A percentile compares a stretch with the other conserved stretches of the same genome.
These are phyloP conservation scores for Helianthus tuberosus DNA, from an alignment of 129 eudicot genomes.

Conservation along the genomic window DNA sequence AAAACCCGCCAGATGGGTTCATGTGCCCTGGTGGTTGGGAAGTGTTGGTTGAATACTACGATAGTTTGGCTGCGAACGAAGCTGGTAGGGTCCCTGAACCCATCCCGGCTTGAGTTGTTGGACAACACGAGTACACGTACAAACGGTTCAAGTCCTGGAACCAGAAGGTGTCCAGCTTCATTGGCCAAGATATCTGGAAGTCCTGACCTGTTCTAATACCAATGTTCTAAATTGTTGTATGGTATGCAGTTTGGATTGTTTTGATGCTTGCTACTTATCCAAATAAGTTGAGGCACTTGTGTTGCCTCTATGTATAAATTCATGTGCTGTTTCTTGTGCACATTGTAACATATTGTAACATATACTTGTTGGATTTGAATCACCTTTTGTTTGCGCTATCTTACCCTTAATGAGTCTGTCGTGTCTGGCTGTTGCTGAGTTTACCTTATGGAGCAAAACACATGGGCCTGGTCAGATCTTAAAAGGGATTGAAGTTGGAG, in stretches of 20 bases:
- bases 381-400: not conserved
- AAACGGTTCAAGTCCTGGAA: slow-evolving; percentile 14
- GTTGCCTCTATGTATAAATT: slow-evolving; percentile 34
- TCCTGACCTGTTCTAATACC: slow-evolving; percentile 5
- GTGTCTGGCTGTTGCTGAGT: not conserved
- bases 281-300: slow-evolving; percentile 26
- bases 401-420: not conserved
- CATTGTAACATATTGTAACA: slow-evolving; percentile 44
- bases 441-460: too few relatives aligned
- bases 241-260: slow-evolving; percentile 38
- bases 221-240: slow-evolving; percentile 21
- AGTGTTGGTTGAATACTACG: slow-evolving; percentile 89
- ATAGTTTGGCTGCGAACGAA: slow-evolving; percentile 59
- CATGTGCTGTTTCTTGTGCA: slow-evolving; percentile 28
- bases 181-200: slow-evolving; percentile 17
- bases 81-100: slow-evolving; percentile 70
- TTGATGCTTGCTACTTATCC: slow-evolving; percentile 23
- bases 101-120: slow-evolving; percentile 47
- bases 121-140: slow-evolving; percentile 1
- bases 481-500: not conserved
- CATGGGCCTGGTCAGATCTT: not conserved
- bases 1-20: slow-evolving; percentile 90
- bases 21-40: slow-evolving; percentile 99
- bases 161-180: slow-evolving; percentile 13
- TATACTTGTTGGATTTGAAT: slow-evolving; percentile 26